Evolutionary conservation across 805 yeast species (phyloP), one percentile per base, ranked within the genome.

Genomic region (Priceomyces fermenticarens): DNA sequence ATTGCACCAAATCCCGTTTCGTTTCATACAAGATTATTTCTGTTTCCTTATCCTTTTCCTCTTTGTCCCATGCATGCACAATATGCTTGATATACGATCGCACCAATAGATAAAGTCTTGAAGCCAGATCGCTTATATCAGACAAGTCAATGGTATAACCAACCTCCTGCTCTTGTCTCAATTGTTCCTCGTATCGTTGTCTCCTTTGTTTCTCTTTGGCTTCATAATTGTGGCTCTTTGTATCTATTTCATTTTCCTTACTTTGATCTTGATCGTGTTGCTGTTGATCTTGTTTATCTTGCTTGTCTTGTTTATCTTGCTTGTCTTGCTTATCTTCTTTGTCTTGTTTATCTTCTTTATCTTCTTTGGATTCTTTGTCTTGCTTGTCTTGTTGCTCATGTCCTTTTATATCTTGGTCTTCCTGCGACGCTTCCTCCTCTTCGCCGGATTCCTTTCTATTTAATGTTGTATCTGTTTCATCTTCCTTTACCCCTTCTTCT

Each of bases 11-110:
- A 76, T 69, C 73, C 17, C 52, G 47, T 44, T 69, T 70, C 10
- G 72, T 63, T 42, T 70, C 72, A 17, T 35, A 40, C 4, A 67
- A 47, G 8, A 67, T 13, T 7, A 16, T 23, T 32, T 38, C 40
- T 41, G 33, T 42, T 16, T 39, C 36, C 40, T 53, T 32, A 20
- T 25, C 43, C 26, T 25, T 34, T 10, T 39, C 32, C 3, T 46
- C 32, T 2, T 53, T 38, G 38, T 71, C 66, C 77, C 83, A 78
- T 35, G 62, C 53, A n/a, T 45, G 42, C n/a, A 80, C 42, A 10
- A 82, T 39, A 10, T 58, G 50, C 43, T 70, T 74, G 35, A 80
- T 49, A 46, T 73, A 77, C n/a, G 65, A 69, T 42, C 85, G 59
- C 31, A 75, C 40, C 53, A 78, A 77, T 14, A 60, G 33, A 23